Evolutionary conservation across 2,329 filamentous ascomycete species (phyloP), one percentile per base, ranked within the genome.

Genomic region (Alternaria sp.): DNA sequence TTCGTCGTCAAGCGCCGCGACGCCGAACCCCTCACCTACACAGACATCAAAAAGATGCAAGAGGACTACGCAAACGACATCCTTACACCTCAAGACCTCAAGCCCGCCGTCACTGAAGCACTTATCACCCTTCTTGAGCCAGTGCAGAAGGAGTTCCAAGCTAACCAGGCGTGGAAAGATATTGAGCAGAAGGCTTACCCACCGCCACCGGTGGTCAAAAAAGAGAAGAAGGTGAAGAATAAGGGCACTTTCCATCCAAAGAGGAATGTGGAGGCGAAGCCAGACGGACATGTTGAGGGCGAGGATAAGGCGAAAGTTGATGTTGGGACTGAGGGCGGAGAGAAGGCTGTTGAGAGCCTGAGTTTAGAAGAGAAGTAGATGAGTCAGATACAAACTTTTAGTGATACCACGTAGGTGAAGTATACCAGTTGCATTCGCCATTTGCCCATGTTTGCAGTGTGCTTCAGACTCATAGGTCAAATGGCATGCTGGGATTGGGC

Each of bases 1-100:
- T 96, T 97, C 76, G 80, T 82, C 5, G 90, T 96, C 7, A 82
- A 88, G 63, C 83, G 88, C 69, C 81, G 87, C 66, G 77, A 82
- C 34, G 90, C 91, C 58, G 91, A 95, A 72, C 87, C 92, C 1
- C 80, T 97, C 33, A 83, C 93, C 60, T 98, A 97, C 84, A 86
- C 83, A n/a, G 80, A 86, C 57, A 91, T 96, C 59, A 81, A 86
- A 57, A 81, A 90, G 70, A 83, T 98, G 74, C 87, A 92, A 63
- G 86, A 88, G 14, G 94, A 97, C 77, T 98, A 96, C 80, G 76
- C 78, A 56, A 88, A 86, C 51, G 94, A 98, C 73, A 83, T 90
- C 84, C 85, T 97, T 61, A 92, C 90, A 1, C 95, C 95, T 0
- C 93, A 97, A 81, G 80, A 90, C 11, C 83, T 98, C 51, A 98